Evolutionary conservation across 495 filamentous ascomycete genomes (phyloP), one percentile per base, ranked within the genome.

Genomic region (Aspergillus carlsbadensis): DNA sequence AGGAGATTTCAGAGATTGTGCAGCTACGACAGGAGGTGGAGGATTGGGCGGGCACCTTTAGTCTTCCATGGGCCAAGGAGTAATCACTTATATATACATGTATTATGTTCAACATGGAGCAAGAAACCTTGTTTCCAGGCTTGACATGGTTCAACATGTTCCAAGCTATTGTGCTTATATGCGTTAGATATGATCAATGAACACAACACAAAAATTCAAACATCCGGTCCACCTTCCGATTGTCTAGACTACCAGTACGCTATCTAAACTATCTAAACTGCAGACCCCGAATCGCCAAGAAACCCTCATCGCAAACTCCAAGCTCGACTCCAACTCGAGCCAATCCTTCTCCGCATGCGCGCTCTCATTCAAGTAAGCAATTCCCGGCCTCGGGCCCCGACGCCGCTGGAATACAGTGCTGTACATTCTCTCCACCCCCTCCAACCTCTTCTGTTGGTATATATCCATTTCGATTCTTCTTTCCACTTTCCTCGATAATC

Each of bases 1-100:
- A 94, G 65, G 84, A 87, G 56, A 80, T 91, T 37, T 75, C 85
- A 10, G 95, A 99, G 72, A 90, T 99, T 69, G 81, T 96, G 15
- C 80, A 90, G 69, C 72, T 99, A 57, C 82, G 88, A 52, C 85
- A 87, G 67, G 94, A 98, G 75, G 94, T 99, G 0, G 88, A 90
- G 67, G 90, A 92, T 64, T 99, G 95, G 95, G 90, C 96, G 10
- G 88, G 92, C 13, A 95, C 90, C 5, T 98, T 96, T 67, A 84
- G 84, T 40, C 70, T 97, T 61, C 94, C 93, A 11, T 97, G 94
- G 94, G 58, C 58, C 0, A 75, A 82, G 63, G 70, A 77, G 50
- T 67, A 50, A 62, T 62, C 46, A 56, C 15, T 45, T 55, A n/a
- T 29, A 29, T 52, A 42, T 67, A 39, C 29, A 61, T 58, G 53